Evolutionary conservation across 1,284 basidiomycete species (phyloP).

Genomic region (Apiotrichum laibachii): DNA sequence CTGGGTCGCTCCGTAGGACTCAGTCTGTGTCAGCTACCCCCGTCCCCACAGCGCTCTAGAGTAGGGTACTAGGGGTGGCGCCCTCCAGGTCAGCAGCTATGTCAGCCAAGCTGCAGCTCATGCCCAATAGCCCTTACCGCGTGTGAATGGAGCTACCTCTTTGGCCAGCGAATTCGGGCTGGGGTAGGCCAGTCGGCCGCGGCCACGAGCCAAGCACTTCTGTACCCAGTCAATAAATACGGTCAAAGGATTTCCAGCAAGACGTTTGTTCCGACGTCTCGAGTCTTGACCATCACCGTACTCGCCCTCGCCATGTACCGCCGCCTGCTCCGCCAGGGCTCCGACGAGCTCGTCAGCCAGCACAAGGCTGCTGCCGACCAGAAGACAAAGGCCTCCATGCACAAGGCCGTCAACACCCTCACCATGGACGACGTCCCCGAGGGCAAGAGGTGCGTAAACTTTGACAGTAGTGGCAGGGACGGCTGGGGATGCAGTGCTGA

Average conservation of each 20-base stretch:
- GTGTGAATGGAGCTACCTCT: no score
- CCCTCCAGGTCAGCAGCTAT: no score
- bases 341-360: neutral
- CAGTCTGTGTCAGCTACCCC: no score
- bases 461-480: neutral
- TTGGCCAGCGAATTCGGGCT: no score
- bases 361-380: no score
- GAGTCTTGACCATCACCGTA: conserved; percentile 2
- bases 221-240: neutral
- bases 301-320: conserved; percentile 2
- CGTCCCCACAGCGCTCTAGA: no score
- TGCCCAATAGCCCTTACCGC: no score
- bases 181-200: no score
- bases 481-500: conserved; percentile 1
- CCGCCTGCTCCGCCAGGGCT: conserved; percentile 17
- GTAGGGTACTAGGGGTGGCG: no score
- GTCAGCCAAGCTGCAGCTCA: no score
- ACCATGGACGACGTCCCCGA: conserved; percentile 11
- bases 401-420: conserved; percentile 1
- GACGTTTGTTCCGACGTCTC: neutral
- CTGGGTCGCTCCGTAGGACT: no score
- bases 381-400: conserved; percentile 3
- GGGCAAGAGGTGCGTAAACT: conserved; percentile 10
- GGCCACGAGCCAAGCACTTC: no score
- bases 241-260: neutral